Conservation (phyloP, 495 filamentous ascomycete genomes). For the Viridothelium virens region DNA sequence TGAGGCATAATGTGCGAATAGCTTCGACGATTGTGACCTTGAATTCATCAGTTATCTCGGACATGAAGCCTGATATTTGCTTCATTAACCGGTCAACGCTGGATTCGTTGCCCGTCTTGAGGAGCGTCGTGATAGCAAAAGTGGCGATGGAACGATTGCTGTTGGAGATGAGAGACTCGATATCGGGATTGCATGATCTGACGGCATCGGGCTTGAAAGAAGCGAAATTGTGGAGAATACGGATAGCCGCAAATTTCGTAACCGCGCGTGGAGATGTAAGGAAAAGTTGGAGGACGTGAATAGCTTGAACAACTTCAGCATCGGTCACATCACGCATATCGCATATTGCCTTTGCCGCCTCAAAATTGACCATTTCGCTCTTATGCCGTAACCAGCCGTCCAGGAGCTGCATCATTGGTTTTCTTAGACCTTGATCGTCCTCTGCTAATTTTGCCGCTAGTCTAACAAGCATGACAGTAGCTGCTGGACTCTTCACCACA, state of each 20-base stretch:
- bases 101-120: slow-evolving; percentile 96
- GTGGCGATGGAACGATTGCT: slow-evolving; percentile 96
- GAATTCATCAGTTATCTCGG: slow-evolving; percentile 97
- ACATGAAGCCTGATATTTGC: slow-evolving; percentile 93
- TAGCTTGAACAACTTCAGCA: slow-evolving; percentile 81
- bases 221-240: slow-evolving; percentile 92
- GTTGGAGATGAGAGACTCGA: slow-evolving; percentile 92
- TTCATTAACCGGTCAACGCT: slow-evolving; percentile 98
- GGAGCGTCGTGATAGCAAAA: slow-evolving; percentile 92
- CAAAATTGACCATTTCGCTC: slow-evolving; percentile 99
- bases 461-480: slow-evolving; percentile 82
- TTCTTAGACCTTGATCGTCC: slow-evolving; percentile 80
- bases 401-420: slow-evolving; percentile 88
- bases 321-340: slow-evolving; percentile 90
- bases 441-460: slow-evolving; percentile 91
- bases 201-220: slow-evolving; percentile 91
- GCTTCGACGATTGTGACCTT: slow-evolving; percentile 99
- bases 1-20: slow-evolving; percentile 89
- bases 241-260: slow-evolving; percentile 95
- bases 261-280: slow-evolving; percentile 92
- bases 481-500: slow-evolving; percentile 88
- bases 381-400: slow-evolving; percentile 97
- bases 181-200: slow-evolving; percentile 89
- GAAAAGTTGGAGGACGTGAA: slow-evolving; percentile 93
- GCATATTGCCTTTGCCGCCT: slow-evolving; percentile 96